Base-by-base conservation (phyloP, 345 rosid genomes). In the Sisymbrium altissimum region DNA sequence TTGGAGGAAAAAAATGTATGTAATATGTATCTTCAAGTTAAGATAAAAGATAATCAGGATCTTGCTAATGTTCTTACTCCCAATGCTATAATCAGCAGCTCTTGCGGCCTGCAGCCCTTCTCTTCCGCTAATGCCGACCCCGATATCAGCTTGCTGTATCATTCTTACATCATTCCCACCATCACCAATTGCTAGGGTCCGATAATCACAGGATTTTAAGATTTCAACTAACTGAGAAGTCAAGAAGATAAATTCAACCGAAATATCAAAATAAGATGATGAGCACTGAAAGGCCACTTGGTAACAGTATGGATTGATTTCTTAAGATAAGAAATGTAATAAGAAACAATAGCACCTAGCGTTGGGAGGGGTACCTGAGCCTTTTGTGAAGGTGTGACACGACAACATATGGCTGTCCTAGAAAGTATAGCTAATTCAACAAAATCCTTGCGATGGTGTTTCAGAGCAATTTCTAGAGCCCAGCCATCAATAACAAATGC, bases 101-200 rank as follows among this genome's bases (percentile, higher is more conserved):
- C 97, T 88, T 33, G 99, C 97, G 73, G 99, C 99, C 85, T 92
- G 99, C 68, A 92, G 82, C 27, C 99, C 98, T 84, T 95, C 99
- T 85, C 98, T 90, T 75, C 98, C 98, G 56, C 99, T 95, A 66
- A 95, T 95, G 72, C 99, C 97, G 61, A 95, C 95, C 36, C 99
- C 98, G 27, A 95, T 90, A 74, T 92, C 99, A 68, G 99, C 97
- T 84, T 95, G 92, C 66, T 95, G 99, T 75, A 95, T 95, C 99
- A 95, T 95, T 82, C 96, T 84, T 82, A 95, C 98, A 83, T 95
- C 99, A 87, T 95, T 95, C 62, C 99, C 99, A 68, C 98, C 99
- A 72, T 95, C 98, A 65, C 98, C 99, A 84, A 92, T 86, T 17
- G 99, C 99, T 74, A 95, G 81, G 33, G 96, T 92, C 81, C 98